Evolutionary conservation across 2,329 filamentous ascomycete genomes (phyloP), one percentile per base, ranked within the genome.

Genomic region (Cladosporium sp.): DNA sequence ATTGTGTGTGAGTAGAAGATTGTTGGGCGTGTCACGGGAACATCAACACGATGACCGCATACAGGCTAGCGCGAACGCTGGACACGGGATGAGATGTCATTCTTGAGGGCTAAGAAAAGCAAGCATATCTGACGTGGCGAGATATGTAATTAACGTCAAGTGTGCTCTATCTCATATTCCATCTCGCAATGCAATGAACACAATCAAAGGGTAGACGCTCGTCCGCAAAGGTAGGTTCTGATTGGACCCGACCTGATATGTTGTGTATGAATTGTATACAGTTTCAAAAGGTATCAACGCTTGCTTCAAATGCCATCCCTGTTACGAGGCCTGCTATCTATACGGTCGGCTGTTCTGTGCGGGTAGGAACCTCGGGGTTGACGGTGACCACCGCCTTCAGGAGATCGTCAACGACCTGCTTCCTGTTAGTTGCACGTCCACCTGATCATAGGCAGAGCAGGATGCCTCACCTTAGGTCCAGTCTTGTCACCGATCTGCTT

Each of bases 321-420:
- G 44, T 52, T 32, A 28, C 30, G 51, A 47, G 41, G 24, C 34
- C 36, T 47, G 51, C 61, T 38, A 24, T 64, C 57, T 70, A 75
- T 64, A 68, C 73, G 28, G 66, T 68, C 14, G 75, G 71, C 71
- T 75, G 73, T 70, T 75, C 74, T 58, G 72, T 68, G 67, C 74
- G 69, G 63, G 84, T 81, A 36, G 86, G 87, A 41, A 86, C 85
- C 69, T 91, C 85, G 15, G 93, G 91, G 79, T 92, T 89, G 69
- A 94, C 90, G 70, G 94, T 89, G 71, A 92, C 90, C 44, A 97
- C 92, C n/a, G 92, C 92, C 70, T 87, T 86, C 71, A 98, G 86
- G 71, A 99, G 83, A 76, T 96, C 90, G 71, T 92, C 87, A 62
- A 97, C 85, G 21, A 99, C 93, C 64, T 66, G 26, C 24, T 21